Evolutionary conservation across 2,329 filamentous ascomycete genomes (phyloP).

Genomic region (Sphaerulina vaccinii): DNA sequence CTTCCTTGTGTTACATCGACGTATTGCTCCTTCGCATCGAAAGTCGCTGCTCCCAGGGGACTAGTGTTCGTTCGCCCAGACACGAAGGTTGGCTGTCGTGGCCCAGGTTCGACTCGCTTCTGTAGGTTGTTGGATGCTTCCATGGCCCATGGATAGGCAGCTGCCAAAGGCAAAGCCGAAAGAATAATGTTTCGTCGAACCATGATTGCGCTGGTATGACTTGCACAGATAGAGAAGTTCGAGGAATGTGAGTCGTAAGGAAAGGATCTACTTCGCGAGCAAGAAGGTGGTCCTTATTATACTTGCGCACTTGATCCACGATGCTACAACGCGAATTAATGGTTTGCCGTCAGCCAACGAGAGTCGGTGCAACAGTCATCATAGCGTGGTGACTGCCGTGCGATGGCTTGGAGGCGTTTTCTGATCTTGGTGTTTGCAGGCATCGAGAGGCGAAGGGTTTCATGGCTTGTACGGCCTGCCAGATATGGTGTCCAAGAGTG

Average conservation of each 20-base stretch:
- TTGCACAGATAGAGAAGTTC: not conserved
- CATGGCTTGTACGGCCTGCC: too few relatives aligned
- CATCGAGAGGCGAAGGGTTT: not conserved
- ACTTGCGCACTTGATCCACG: not conserved
- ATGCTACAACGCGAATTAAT: not conserved
- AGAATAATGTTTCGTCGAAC: conserved; percentile 12
- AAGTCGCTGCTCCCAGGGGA: conserved; percentile 8
- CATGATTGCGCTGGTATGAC: conserved; percentile 1
- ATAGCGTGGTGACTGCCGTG: not conserved
- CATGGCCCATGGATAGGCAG: conserved; percentile 16
- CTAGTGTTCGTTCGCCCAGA: conserved; percentile 11
- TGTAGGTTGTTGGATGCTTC: conserved; percentile 1
- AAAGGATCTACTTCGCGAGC: not conserved
- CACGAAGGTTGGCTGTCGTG: conserved; percentile 12
- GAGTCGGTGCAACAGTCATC: not conserved
- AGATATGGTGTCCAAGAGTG: too few relatives aligned
- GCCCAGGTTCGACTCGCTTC: conserved; percentile 4
- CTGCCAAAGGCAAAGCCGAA: conserved; percentile 12
- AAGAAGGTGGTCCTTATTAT: not conserved
- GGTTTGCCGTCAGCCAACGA: not conserved
- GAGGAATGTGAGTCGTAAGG: not conserved
- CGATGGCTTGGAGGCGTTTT: not conserved
- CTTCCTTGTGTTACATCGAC: conserved; percentile 24
- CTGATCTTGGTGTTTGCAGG: not conserved
- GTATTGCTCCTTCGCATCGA: conserved; percentile 30